Percentiles rank a stretch among this genome's conserved stretches.
These are phyloP conservation scores for Cairneyella variabilis DNA, from an alignment of 495 filamentous ascomycete species.

Conservation along the genomic window DNA sequence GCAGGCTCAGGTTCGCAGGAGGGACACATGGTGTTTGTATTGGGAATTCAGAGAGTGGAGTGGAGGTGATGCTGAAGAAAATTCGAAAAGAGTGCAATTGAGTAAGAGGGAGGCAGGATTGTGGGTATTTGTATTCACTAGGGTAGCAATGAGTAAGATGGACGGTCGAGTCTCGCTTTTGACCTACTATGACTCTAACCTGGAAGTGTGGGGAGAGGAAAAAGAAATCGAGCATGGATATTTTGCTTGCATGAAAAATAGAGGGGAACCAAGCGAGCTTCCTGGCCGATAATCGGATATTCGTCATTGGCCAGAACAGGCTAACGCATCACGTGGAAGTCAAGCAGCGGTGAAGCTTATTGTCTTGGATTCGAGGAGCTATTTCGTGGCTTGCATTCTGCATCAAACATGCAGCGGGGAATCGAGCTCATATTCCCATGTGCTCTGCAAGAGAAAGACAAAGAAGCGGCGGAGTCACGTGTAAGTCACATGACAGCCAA, in stretches of 20 bases:
- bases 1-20: slow-evolving; percentile 28
- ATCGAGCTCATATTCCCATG: too few relatives aligned
- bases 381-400: too few relatives aligned
- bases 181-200: slow-evolving; percentile 4
- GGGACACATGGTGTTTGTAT: slow-evolving; percentile 28
- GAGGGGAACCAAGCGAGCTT: slow-evolving; percentile 1
- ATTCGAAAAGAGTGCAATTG: slow-evolving; percentile 1
- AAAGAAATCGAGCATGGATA: not conserved
- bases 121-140: slow-evolving; percentile 14
- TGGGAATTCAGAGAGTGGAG: not conserved
- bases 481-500: too few relatives aligned
- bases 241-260: not conserved
- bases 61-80: not conserved
- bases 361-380: too few relatives aligned
- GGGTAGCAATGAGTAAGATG: slow-evolving; percentile 7
- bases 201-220: slow-evolving; percentile 4
- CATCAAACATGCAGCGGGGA: too few relatives aligned
- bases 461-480: too few relatives aligned
- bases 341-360: slow-evolving; percentile 4
- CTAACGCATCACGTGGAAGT: not conserved
- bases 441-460: too few relatives aligned
- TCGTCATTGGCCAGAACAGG: slow-evolving; percentile 8
- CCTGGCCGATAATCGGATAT: not conserved
- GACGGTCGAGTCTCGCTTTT: not conserved
- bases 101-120: slow-evolving; percentile 2